Base-by-base conservation (phyloP, 306 rosid genomes). In the Begonia masoniana region DNA sequence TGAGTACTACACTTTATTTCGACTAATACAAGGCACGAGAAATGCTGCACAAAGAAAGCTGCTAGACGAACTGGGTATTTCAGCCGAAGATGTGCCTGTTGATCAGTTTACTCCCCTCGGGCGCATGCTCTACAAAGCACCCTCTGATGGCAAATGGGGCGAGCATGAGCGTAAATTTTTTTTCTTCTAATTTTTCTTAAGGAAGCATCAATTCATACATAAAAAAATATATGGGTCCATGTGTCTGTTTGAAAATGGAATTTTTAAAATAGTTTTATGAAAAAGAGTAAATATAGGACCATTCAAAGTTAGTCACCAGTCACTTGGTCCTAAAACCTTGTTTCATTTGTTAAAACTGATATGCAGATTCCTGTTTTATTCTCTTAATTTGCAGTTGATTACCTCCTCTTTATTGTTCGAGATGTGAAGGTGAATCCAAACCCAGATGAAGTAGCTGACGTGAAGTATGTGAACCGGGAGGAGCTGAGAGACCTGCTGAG, bases 11-110 rank as follows among this genome's bases (percentile, higher is more conserved):
- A 31, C 7, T 31, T 31, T 31, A 9, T 31, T 31, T 31, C 8
- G 39, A 5, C 39, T 31, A 31, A 31, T 31, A 31, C 39, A 5
- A 91, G 96, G 99, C 15, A 92, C 71, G 52, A 77, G 96, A 64
- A 91, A 85, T 70, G 99, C 99, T 16, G 96, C 99, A 41, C 99
- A 91, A 71, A 81, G 99, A 76, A 91, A 91, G 81, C 99, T 91
- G 50, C 72, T 83, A 51, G 96, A 91, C 39, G 99, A 91, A 72
- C 86, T 92, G 19, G 99, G 99, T 61, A 92, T 92, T 72, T 75
- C 67, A 50, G 88, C 93, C 13, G 88, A 83, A 70, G 96, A 92
- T 68, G 69, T 92, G 58, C 99, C 99, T 2, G 95, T 92, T 60
- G 96, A 92, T 58, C 80, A 83, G 78, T 86, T 92, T 74, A 75